phyloP scores from a whole-genome alignment of 768 basidiomycete species.

The Panellus pusillus region DNA sequence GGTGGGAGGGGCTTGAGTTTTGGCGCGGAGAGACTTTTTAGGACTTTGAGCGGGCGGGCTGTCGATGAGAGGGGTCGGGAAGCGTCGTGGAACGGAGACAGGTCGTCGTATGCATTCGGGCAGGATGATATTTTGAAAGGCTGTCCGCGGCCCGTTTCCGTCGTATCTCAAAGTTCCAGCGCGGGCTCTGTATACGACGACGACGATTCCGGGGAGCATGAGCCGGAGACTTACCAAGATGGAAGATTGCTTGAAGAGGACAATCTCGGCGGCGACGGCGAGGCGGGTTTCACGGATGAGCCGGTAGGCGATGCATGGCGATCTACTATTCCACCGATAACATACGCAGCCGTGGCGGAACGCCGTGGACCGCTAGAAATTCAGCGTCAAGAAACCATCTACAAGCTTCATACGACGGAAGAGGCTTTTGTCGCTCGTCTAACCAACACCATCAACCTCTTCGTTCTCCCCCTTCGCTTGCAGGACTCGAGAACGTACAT shows the following conservation, averaged over 20 bases:
- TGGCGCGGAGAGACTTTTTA: slow-evolving; percentile 52
- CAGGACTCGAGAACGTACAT: slow-evolving; percentile 77
- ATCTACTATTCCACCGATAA: slow-evolving; percentile 29
- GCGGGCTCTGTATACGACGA: slow-evolving; percentile 24
- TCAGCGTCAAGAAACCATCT: slow-evolving; percentile 64
- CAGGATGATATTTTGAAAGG: slow-evolving; percentile 14
- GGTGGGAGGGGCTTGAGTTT: slow-evolving; percentile 34
- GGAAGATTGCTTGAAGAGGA: slow-evolving; percentile 15
- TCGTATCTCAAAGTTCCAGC: slow-evolving; percentile 16
- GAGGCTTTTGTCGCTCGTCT: slow-evolving; percentile 65
- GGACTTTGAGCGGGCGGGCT: slow-evolving; percentile 32
- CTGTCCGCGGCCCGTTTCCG: slow-evolving; percentile 8
- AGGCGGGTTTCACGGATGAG: neutral
- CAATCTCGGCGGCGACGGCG: neutral
- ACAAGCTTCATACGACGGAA: slow-evolving; percentile 71
- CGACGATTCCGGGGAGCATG: neutral
- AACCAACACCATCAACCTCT: slow-evolving; percentile 64
- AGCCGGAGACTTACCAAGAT: neutral
- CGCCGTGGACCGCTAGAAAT: slow-evolving; percentile 52
- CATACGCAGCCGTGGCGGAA: slow-evolving; percentile 36
- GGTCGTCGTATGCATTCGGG: slow-evolving; percentile 1
- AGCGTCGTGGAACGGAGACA: slow-evolving; percentile 1
- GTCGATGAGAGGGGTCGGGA: slow-evolving; percentile 11
- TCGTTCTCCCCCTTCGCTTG: slow-evolving; percentile 75
- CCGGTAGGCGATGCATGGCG: slow-evolving; percentile 29